Evolutionary conservation across 176 grass and related monocot species (phyloP).

Genomic region (Thalia dealbata): DNA sequence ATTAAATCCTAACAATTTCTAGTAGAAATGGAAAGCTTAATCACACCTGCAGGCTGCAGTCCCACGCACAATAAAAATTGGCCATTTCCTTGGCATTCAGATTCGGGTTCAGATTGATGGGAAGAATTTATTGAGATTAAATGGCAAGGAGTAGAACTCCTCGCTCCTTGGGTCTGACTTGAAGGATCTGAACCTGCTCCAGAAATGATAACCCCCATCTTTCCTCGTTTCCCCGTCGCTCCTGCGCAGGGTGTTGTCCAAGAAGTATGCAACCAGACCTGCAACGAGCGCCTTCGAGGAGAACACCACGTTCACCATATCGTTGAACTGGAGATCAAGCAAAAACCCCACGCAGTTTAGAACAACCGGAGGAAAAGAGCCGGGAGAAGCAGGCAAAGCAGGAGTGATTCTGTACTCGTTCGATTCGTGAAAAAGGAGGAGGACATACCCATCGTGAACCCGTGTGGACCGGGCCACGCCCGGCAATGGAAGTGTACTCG

Average conservation of each 20-base stretch:
- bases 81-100: no score
- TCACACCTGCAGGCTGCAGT: no score
- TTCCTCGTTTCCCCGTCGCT: conserved; percentile 20
- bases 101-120: conserved; percentile 26
- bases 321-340: conserved; percentile 39
- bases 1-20: background rate
- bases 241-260: conserved; percentile 46
- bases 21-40: no score
- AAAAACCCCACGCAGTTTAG: no score
- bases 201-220: conserved; percentile 51
- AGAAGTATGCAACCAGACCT: conserved; percentile 35
- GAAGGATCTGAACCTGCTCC: conserved; percentile 44
- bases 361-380: no score
- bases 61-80: no score
- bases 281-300: conserved; percentile 41
- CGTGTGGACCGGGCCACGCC: conserved; percentile 39
- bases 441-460: conserved; percentile 33
- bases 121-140: conserved; percentile 51
- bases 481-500: conserved; percentile 32
- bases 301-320: conserved; percentile 39
- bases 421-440: no score
- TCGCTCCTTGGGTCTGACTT: conserved; percentile 39
- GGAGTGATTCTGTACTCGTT: no score
- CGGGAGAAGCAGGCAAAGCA: no score
- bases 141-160: conserved; percentile 50